Evolutionary conservation across 1,284 basidiomycete species (phyloP).

Genomic region (Tilletia setariae): DNA sequence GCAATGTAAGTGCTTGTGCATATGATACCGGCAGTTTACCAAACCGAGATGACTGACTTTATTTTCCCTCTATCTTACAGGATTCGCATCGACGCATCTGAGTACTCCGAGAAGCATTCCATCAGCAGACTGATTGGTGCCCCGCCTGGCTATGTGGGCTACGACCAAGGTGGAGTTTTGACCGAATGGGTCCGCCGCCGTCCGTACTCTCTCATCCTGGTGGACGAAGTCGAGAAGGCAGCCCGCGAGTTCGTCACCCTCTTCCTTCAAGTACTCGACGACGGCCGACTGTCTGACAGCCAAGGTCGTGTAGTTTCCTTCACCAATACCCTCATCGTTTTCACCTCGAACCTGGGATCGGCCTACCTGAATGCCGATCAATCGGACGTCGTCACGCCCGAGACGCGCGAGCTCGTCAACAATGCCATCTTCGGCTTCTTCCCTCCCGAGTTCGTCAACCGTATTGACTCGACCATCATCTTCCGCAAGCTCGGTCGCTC

Average conservation of each 20-base stretch:
- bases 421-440: conserved; percentile 59
- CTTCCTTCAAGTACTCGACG: conserved; percentile 80
- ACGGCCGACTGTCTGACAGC: conserved; percentile 72
- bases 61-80: not conserved
- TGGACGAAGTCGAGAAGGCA: conserved; percentile 63
- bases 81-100: conserved; percentile 61
- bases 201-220: conserved; percentile 53
- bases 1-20: conserved; percentile 55
- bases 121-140: conserved; percentile 60
- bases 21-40: too few species aligned
- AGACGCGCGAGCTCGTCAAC: conserved; percentile 56
- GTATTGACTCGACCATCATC: conserved; percentile 60
- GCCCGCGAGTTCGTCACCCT: conserved; percentile 89
- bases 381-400: conserved; percentile 56
- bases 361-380: conserved; percentile 60
- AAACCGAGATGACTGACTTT: not conserved
- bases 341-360: conserved; percentile 63
- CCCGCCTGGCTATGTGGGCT: conserved; percentile 77
- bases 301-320: conserved; percentile 52
- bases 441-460: conserved; percentile 63
- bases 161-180: conserved; percentile 73
- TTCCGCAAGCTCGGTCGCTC: conserved; percentile 59
- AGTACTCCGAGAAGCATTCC: conserved; percentile 60
- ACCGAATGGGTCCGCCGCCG: conserved; percentile 57
- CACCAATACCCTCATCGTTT: conserved; percentile 52